Base-by-base conservation (phyloP, 352 stramenopile genomes). In the Globisporangium parvum region DNA sequence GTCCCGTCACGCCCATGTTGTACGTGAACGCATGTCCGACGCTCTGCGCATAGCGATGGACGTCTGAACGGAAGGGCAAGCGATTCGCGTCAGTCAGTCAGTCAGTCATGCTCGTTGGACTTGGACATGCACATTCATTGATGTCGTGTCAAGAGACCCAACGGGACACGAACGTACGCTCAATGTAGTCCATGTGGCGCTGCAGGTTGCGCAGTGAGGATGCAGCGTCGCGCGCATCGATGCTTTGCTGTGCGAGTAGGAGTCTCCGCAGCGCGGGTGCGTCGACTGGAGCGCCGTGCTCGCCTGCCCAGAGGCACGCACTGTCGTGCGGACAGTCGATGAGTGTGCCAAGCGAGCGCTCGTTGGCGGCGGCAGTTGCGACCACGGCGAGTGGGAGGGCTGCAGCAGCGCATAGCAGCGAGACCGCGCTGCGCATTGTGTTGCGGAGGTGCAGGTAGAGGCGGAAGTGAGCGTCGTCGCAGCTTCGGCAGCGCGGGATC, bases 101-200 rank as follows among this genome's bases (percentile, higher is more conserved):
- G n/a, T n/a, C n/a, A n/a, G 39, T 44, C 15, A 6, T 4, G 14
- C 1, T n/a, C 14, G 31, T 12, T 37, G 10, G 6, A 11, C 10
- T 12, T 8, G 12, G 31, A 37, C 6, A 37, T 12, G 28, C 28
- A 37, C 31, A 37, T 12, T 5, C 31, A 37, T 37, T 12, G 31
- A 11, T 14, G 31, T 11, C 31, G 6, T 11, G 6, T 37, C 10
- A 8, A 6, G 15, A 44, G 39, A n/a, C 6, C 15, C 6, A n/a
- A 21, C 17, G 14, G 0, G 12, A 8, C 17, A 45, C 20, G 18
- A 26, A 17, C 51, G 40, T 51, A 91, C 79, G 75, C 68, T 90
- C 78, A 26, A 92, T 73, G 62, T 92, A 92, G 47, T 70, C 66
- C 71, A 92, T 90, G 69, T 92, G 81, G 24, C 56, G 63, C 50